phyloP scores from a whole-genome alignment of 768 basidiomycete genomes.

The Clitopilus hobsonii region DNA sequence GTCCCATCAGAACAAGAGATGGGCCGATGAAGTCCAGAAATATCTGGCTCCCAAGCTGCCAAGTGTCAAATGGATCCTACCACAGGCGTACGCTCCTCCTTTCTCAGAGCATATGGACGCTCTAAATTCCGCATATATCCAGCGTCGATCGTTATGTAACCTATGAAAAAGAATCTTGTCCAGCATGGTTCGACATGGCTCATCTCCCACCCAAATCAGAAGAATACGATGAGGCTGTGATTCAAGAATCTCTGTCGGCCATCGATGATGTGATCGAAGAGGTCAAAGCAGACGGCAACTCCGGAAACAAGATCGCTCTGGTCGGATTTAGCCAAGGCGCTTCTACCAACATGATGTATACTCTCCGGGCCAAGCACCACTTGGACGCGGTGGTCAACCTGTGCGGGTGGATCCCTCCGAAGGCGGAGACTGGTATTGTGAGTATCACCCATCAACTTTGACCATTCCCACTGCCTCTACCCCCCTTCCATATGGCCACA shows the following conservation, averaged over 20 bases:
- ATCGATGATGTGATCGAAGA: conserved; percentile 27
- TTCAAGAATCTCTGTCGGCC: conserved; percentile 18
- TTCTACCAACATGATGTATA: conserved; percentile 24
- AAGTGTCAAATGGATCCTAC: conserved; percentile 29
- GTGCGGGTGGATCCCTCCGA: conserved; percentile 33
- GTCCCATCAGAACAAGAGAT: conserved; percentile 23
- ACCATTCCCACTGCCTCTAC: neutral
- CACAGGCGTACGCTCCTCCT: conserved; percentile 25
- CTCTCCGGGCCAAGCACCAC: conserved; percentile 25
- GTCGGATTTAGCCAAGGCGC: conserved; percentile 36
- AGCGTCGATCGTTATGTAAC: conserved; percentile 15
- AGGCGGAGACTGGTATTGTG: conserved; percentile 19
- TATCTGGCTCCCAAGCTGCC: conserved; percentile 23
- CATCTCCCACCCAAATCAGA: conserved; percentile 24
- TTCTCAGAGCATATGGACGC: neutral
- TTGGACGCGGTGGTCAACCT: conserved; percentile 31
- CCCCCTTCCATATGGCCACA: too few species aligned
- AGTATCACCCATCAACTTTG: neutral
- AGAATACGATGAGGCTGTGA: conserved; percentile 24
- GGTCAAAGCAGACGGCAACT: neutral
- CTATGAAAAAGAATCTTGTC: conserved; percentile 18
- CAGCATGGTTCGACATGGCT: conserved; percentile 34
- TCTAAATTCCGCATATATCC: neutral
- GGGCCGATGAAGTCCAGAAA: conserved; percentile 20
- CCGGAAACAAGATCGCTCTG: conserved; percentile 20